phyloP scores from a whole-genome alignment of 306 rosid genomes.

The Biancaea sappan region DNA sequence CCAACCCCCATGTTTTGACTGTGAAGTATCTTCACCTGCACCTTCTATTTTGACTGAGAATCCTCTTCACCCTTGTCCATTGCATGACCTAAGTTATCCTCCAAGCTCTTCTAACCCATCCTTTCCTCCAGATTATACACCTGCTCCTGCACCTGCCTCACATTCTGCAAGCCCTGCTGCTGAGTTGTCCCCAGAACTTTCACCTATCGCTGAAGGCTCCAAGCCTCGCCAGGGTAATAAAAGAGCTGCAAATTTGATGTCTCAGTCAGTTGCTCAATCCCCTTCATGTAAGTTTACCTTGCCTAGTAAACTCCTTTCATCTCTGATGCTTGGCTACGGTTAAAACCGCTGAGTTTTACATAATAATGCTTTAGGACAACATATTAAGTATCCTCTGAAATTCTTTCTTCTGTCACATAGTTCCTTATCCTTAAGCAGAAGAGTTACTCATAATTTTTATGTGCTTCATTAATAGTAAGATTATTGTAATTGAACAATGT shows the following conservation, averaged over 20 bases:
- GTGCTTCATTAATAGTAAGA: not conserved
- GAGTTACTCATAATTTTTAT: not conserved
- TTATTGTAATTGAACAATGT: no score
- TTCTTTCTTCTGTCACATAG: slow-evolving; percentile 2
- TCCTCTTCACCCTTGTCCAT: slow-evolving; percentile 58
- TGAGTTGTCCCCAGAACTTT: slow-evolving; percentile 40
- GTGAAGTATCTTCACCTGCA: slow-evolving; percentile 49
- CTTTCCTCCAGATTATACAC: slow-evolving; percentile 44
- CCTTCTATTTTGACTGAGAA: slow-evolving; percentile 45
- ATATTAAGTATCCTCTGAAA: not conserved
- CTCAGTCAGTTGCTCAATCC: slow-evolving; percentile 46
- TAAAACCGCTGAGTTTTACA: slow-evolving; percentile 12
- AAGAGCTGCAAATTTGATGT: slow-evolving; percentile 40
- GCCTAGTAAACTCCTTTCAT: slow-evolving; percentile 11
- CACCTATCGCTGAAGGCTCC: slow-evolving; percentile 46
- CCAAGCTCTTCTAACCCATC: slow-evolving; percentile 46
- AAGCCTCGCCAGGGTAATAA: slow-evolving; percentile 45
- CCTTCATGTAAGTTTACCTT: slow-evolving; percentile 57
- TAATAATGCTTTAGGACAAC: slow-evolving; percentile 12
- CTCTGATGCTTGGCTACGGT: slow-evolving; percentile 17
- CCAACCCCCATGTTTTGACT: slow-evolving; percentile 47
- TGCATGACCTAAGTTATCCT: slow-evolving; percentile 25
- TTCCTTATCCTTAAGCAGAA: slow-evolving; percentile 1
- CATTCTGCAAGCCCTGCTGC: slow-evolving; percentile 41
- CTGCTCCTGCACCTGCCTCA: slow-evolving; percentile 49